A percentile compares a stretch with the other conserved stretches of the same genome.
Conservation (phyloP, 2,329 filamentous ascomycete genomes). For the Colletotrichum sublineola region DNA sequence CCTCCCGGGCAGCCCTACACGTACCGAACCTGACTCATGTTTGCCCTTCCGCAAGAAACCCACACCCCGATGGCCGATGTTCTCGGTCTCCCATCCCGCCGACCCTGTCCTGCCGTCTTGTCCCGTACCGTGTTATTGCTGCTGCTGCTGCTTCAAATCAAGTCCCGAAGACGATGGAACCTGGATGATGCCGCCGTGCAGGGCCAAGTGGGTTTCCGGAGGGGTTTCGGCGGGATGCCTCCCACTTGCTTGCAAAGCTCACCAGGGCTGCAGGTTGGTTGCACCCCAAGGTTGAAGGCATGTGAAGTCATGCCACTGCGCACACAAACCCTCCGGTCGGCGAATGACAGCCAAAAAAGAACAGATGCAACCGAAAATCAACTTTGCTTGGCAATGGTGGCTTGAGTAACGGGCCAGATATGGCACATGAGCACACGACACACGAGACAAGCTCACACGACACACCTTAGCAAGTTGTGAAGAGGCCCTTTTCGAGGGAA, state of each 20-base stretch:
- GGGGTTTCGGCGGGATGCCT: not conserved
- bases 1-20: slow-evolving; percentile 24
- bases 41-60: not conserved
- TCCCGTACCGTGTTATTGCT: not conserved
- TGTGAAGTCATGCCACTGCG: slow-evolving; percentile 3
- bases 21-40: slow-evolving; percentile 21
- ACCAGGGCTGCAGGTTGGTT: not conserved
- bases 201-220: slow-evolving; percentile 1
- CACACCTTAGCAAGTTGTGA: not conserved
- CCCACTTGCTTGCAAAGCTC: not conserved
- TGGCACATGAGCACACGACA: slow-evolving; percentile 40
- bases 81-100: not conserved
- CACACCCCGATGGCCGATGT: not conserved
- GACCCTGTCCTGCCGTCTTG: slow-evolving; percentile 2
- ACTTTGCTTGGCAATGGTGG: slow-evolving; percentile 12
- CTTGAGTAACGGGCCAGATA: slow-evolving; percentile 23
- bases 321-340: not conserved
- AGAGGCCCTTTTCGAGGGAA: not conserved
- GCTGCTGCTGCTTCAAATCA: not conserved
- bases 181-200: slow-evolving; percentile 35
- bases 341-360: not conserved
- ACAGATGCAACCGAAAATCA: slow-evolving; percentile 22
- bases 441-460: slow-evolving; percentile 27
- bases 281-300: not conserved
- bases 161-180: slow-evolving; percentile 6